These are phyloP conservation scores for Leptomonas pyrrhocoris DNA, from an alignment of 208 protist genomes.

Conservation along the genomic window DNA sequence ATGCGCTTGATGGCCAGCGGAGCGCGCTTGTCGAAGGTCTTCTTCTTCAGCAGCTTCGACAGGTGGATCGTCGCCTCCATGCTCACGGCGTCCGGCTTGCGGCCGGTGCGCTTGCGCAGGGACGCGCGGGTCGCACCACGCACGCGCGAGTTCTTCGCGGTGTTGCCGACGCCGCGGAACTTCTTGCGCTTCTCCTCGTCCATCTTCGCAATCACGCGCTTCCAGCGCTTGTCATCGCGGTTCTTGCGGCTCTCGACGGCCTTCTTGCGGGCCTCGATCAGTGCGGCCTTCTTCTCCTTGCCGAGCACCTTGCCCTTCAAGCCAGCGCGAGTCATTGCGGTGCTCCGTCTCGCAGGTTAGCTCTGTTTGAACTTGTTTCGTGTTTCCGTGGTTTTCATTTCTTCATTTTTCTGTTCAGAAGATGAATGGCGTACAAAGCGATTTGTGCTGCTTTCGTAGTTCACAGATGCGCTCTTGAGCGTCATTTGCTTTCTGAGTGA, in stretches of 20 bases:
- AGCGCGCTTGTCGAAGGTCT: conserved; percentile 97
- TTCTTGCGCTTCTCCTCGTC: conserved; percentile 83
- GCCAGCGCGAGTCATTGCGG: conserved; percentile 78
- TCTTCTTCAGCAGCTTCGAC: conserved; percentile 96
- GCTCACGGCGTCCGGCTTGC: conserved; percentile 88
- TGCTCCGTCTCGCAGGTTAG: no score
- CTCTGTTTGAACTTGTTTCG: no score
- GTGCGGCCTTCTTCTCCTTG: conserved; percentile 83
- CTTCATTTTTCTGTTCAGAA: no score
- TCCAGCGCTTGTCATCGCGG: conserved; percentile 89
- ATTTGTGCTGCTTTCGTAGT: no score
- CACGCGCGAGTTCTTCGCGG: conserved; percentile 82
- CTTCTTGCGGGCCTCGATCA: conserved; percentile 81
- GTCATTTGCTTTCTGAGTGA: no score
- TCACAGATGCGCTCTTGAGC: no score
- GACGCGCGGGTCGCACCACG: conserved; percentile 82
- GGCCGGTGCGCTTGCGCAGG: conserved; percentile 82
- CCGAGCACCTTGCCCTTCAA: conserved; percentile 84
- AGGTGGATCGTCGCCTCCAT: conserved; percentile 98
- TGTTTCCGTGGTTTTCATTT: no score
- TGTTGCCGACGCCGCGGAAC: conserved; percentile 90
- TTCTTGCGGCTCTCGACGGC: conserved; percentile 70
- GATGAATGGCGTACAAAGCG: no score
- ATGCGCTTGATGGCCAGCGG: conserved; percentile 97
- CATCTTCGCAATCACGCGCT: conserved; percentile 89